Base-by-base conservation (phyloP, 148 eudicot species). In the Vaccinium corymbosum region DNA sequence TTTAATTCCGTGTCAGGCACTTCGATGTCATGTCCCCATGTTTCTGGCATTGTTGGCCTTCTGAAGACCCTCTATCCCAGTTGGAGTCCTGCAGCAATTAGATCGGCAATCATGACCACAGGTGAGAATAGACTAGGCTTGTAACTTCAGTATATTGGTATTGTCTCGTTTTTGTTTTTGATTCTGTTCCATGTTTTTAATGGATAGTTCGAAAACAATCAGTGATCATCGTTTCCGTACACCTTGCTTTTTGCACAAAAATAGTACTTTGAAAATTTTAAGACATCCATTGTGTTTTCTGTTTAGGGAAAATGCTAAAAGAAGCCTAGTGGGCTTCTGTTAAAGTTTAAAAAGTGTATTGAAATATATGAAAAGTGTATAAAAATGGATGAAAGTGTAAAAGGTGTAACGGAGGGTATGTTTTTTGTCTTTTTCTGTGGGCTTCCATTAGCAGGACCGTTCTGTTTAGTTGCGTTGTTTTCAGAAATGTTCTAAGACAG, bases 11-110 rank as follows among this genome's bases (percentile, higher is more conserved):
- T 93, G 38, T 93, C 98, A 1, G 98, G 98, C 38, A 96, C 98
- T 52, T 96, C 98, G 2, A 96, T 96, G 98, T 94, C 98, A 70
- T 96, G 98, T 59, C 98, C 98, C 79, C 98, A 96, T 88, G 81
- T 94, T 62, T 87, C 98, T 38, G 98, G 98, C 29, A 70, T 96
- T 64, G 97, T 86, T 52, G 98, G 95, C 72, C 98, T 96, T 68
- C 89, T 96, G 1, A 94, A 89, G 88, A 89, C 95, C 12, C 88
- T 93, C 9, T 86, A 96, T 84, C 98, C 98, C 0, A 84, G 82
- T 82, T 96, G 98, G 98, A 94, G 94, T 79, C 97, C 98, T 76
- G 95, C 98, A 62, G 97, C 98, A 42, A 92, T 96, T 29, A 89
- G 86, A 87, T 96, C 98, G 0, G 98, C 98, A 46, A 96, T 96